Conservation (phyloP, 176 grass and related monocot species). For the Eleusine indica region DNA sequence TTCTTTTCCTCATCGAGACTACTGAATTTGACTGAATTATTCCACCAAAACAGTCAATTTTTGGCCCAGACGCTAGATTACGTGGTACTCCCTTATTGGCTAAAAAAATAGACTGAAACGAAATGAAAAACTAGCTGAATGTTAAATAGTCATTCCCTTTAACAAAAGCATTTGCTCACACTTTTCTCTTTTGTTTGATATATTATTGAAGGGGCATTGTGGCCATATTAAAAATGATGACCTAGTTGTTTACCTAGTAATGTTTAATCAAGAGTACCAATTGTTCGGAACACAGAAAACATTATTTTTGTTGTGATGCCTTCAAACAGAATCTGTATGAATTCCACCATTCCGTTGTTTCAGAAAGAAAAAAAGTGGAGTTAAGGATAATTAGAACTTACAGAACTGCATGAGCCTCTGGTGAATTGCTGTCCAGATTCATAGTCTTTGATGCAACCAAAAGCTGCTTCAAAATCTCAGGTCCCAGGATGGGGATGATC, state of each 20-base stretch:
- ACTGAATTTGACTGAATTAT: too few relatives aligned
- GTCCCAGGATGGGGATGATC: neutral
- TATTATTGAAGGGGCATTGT: too few relatives aligned
- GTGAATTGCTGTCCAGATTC: neutral
- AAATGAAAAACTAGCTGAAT: too few relatives aligned
- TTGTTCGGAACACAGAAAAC: neutral
- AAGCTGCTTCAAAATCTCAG: neutral
- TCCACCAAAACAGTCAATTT: too few relatives aligned
- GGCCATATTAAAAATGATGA: neutral
- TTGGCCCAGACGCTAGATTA: too few relatives aligned
- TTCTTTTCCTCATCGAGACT: too few relatives aligned
- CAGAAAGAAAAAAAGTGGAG: neutral
- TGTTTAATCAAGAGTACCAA: neutral
- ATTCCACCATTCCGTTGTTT: too few relatives aligned
- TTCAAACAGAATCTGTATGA: neutral
- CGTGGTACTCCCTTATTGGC: too few relatives aligned
- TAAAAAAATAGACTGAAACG: too few relatives aligned
- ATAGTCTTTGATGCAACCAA: neutral
- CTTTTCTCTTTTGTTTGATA: neutral
- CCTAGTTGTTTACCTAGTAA: neutral
- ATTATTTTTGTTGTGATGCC: neutral
- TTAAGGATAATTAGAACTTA: constrained; percentile 1
- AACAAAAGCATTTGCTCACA: neutral
- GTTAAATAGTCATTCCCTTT: neutral
- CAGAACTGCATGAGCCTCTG: neutral